Evolutionary conservation across 805 yeast genomes (phyloP), one percentile per base, ranked within the genome.

Genomic region (Candida peoriensis): DNA sequence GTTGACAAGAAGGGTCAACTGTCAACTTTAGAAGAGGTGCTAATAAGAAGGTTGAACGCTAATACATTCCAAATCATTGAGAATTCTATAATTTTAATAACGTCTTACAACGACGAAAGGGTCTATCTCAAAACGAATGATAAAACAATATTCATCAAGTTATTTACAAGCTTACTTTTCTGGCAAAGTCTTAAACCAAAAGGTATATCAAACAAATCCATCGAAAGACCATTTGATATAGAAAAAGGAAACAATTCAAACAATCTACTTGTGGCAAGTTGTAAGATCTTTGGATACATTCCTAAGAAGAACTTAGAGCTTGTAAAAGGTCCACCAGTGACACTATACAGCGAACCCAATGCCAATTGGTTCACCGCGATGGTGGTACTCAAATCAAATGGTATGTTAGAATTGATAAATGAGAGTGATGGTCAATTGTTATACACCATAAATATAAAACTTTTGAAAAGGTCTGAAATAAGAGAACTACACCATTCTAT

Each of bases 321-420:
- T 4, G 32, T 41, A 1, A 23, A 33, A 12, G 51, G 50, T 3
- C 48, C 51, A 2, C 13, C 18, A 2, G 48, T 48, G 12, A 36
- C 50, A 2, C 14, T 47, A 2, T 47, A 36, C 29, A 32, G 43
- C n/a, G 50, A 38, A 19, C 33, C 28, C 0, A 54, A 60, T 16
- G 84, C 76, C 48, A 78, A 78, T 5, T 83, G 90, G 90, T 81
- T 81, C 50, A 69, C 66, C 34, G 75, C 83, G 1, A 79, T 78
- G 80, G 88, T 84, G 0, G 80, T 76, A 13, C 51, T 83, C 27
- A 75, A 74, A 50, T 71, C 81, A 1, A 68, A 77, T 47, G 93
- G 93, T 4, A 50, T 61, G 5, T 58, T 83, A 21, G 76, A 81
- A 43, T 55, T 83, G 31, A 58, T 80, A 13, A 60, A 74, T 23